These are phyloP conservation scores for Pleurotus pulmonarius DNA, from an alignment of 768 basidiomycete species.

Conservation along the genomic window DNA sequence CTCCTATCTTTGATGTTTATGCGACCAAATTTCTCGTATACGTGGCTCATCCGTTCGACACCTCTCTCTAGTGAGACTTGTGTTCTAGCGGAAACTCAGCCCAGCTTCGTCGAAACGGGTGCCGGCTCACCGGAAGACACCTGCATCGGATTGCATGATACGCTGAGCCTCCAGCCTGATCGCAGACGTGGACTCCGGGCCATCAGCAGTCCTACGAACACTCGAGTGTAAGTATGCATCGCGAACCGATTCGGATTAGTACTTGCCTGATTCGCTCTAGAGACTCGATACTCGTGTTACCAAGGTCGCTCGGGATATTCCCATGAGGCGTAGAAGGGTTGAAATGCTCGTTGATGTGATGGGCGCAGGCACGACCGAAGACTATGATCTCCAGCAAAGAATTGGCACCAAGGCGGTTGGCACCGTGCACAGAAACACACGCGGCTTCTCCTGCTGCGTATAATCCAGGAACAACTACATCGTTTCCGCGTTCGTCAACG, in stretches of 20 bases:
- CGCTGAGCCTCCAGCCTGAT: constrained; percentile 96
- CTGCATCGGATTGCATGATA: constrained; percentile 96
- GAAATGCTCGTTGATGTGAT: constrained; percentile 89
- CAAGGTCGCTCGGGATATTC: constrained; percentile 78
- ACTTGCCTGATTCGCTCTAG: constrained; percentile 76
- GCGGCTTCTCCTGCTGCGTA: constrained; percentile 99
- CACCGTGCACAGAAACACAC: constrained; percentile 97
- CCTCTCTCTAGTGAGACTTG: constrained; percentile 88
- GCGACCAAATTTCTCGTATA: constrained; percentile 85
- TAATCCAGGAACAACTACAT: constrained; percentile 89
- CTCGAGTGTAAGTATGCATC: neutral
- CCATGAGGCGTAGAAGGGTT: constrained; percentile 89
- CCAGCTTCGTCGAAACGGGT: neutral
- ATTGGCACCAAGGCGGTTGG: constrained; percentile 98
- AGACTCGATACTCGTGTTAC: constrained; percentile 76
- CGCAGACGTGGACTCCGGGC: constrained; percentile 79
- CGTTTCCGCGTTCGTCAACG: constrained; percentile 81
- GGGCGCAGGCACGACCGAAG: constrained; percentile 95
- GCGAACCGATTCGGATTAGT: neutral
- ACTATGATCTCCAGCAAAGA: constrained; percentile 98
- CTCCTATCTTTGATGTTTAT: constrained; percentile 96
- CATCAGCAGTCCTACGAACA: constrained; percentile 59
- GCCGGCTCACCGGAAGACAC: constrained; percentile 78
- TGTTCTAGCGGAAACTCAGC: constrained; percentile 45
- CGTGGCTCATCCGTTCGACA: constrained; percentile 75